These are phyloP conservation scores for Trametes cingulata DNA, from an alignment of 768 basidiomycete species.

Conservation along the genomic window DNA sequence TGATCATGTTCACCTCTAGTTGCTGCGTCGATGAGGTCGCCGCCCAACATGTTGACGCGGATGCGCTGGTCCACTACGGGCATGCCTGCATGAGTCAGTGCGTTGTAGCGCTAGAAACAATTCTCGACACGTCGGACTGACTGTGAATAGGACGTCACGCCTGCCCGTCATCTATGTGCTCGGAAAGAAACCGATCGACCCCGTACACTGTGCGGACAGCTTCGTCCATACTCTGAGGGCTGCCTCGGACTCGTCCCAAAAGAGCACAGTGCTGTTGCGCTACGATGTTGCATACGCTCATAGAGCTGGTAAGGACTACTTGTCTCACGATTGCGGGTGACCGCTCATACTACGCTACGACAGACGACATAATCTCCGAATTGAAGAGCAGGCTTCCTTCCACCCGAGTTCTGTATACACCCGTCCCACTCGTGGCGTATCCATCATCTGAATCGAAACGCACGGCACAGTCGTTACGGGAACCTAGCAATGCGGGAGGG, in stretches of 20 bases:
- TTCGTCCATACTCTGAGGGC: slow-evolving; percentile 38
- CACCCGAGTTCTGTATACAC: slow-evolving; percentile 39
- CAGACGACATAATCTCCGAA: slow-evolving; percentile 38
- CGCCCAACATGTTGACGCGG: slow-evolving; percentile 90
- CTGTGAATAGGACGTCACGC: slow-evolving; percentile 67
- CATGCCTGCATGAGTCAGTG: slow-evolving; percentile 95
- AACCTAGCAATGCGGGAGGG: not conserved
- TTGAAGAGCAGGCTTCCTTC: slow-evolving; percentile 32
- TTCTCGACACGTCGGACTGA: too few relatives aligned
- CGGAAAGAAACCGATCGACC: slow-evolving; percentile 68
- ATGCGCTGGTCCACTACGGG: slow-evolving; percentile 92
- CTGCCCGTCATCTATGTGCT: slow-evolving; percentile 91
- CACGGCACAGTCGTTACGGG: not conserved
- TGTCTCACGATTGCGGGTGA: too few relatives aligned
- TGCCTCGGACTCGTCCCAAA: not conserved
- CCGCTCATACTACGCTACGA: too few relatives aligned
- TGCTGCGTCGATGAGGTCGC: slow-evolving; percentile 98
- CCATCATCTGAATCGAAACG: slow-evolving; percentile 12
- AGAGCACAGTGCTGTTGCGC: slow-evolving; percentile 52
- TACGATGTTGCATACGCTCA: slow-evolving; percentile 82
- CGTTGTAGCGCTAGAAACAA: too few relatives aligned
- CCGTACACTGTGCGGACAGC: slow-evolving; percentile 47
- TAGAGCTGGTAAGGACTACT: slow-evolving; percentile 64
- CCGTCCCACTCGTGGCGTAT: slow-evolving; percentile 28
- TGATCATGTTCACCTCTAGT: slow-evolving; percentile 40